Base-by-base conservation (phyloP, 352 stramenopile species). In the Phytophthora agathidicida region DNA sequence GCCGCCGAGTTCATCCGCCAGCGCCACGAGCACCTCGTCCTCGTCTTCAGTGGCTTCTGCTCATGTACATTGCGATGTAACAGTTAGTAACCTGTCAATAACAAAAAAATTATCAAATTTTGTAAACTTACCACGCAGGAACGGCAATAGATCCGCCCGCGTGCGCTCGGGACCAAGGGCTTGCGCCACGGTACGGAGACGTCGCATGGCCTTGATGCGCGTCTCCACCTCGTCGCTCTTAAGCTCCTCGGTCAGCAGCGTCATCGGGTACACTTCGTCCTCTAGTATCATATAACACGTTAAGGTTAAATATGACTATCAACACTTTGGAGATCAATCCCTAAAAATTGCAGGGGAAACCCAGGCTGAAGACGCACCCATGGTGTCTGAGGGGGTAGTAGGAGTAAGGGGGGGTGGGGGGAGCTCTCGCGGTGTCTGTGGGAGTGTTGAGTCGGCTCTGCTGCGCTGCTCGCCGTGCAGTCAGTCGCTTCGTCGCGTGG, bases 131-230 rank as follows among this genome's bases (percentile, higher is more conserved):
- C 84, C 73, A 37, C 73, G 81, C 45, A 98, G 76, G 68, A 98
- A 98, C 1, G 92, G 93, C 22, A 98, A 45, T 22, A 98, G 73
- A 39, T 96, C 86, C 3, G 61, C 65, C 37, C 90, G 78, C 31
- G 86, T 95, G 45, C 81, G 79, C 20, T 97, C 87, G 0, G 80
- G 64, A 7, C 93, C 93, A 23, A 98, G 87, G 24, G 93, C 93
- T 71, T 95, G 88, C 7, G 89, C 92, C 24, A 98, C 93, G 5
- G 96, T 94, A 28, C 82, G 81, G 32, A 98, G 76, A 28, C 91
- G 88, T 11, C 94, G 90, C 91, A 98, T 98, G 44, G 91, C 89
- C 64, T 98, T 96, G 65, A 98, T 95, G 45, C 93, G 87, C 11
- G 85, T 96, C 73, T 98, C 93, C 26, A 94, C 86, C 61, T 96